A percentile compares a stretch with the other conserved stretches of the same genome.
Evolutionary conservation across 139 green algal genomes (phyloP).

Genomic region (Nannochloris sp.): DNA sequence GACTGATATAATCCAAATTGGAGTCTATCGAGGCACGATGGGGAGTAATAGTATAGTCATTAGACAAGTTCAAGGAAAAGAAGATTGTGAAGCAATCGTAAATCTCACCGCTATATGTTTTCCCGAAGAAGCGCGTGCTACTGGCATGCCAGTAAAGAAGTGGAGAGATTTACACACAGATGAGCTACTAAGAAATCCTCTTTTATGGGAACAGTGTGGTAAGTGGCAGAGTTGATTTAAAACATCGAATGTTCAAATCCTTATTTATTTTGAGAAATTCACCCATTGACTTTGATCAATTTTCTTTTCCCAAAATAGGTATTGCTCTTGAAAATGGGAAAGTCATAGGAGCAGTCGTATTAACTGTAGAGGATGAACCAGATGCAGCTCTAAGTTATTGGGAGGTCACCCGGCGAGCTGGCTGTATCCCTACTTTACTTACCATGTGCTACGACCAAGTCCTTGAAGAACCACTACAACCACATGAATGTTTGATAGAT

Average conservation of each 20-base stretch:
- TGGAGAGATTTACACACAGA: conserved; percentile 16
- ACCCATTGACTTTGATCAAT: conserved; percentile 16
- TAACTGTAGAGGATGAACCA: conserved; percentile 10
- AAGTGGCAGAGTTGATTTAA: too few species aligned
- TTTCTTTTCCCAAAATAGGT: too few species aligned
- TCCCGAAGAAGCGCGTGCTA: background rate
- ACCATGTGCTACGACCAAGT: conserved; percentile 19
- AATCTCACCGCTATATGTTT: background rate
- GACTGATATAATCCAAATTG: too few species aligned
- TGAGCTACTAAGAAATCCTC: background rate
- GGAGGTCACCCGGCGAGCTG: conserved; percentile 12
- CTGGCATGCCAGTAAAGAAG: conserved; percentile 2
- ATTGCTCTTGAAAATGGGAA: conserved; percentile 7
- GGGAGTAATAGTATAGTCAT: background rate
- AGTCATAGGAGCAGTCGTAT: conserved; percentile 21
- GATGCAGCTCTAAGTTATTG: conserved; percentile 11
- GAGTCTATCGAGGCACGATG: too few species aligned
- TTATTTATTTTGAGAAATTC: too few species aligned
- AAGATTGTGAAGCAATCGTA: background rate
- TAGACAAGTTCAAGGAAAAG: background rate
- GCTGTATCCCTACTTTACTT: conserved; percentile 10
- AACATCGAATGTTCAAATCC: too few species aligned
- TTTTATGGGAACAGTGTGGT: conserved; percentile 2
- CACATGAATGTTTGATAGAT: conserved; percentile 29
- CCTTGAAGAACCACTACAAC: conserved; percentile 22